Evolutionary conservation across 148 eudicot species (phyloP).

Genomic region (Rhododendron vialii): DNA sequence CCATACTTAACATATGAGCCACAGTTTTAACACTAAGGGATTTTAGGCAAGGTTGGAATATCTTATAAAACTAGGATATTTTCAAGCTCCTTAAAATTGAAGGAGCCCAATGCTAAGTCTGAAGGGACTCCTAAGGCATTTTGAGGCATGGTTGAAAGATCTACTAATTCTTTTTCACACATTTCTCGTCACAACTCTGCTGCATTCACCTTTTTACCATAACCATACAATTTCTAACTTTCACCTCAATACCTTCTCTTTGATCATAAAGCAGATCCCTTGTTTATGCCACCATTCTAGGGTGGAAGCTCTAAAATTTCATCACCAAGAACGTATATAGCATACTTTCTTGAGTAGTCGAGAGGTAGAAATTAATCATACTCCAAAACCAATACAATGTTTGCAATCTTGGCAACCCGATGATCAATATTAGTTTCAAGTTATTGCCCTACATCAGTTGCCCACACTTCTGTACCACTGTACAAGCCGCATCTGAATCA

Average conservation of each 20-base stretch:
- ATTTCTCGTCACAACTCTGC: not conserved
- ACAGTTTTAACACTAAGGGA: not conserved
- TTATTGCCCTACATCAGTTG: not conserved
- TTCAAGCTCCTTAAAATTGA: not conserved
- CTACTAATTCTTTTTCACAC: not conserved
- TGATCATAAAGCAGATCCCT: not conserved
- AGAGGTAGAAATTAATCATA: too few species aligned
- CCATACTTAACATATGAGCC: too few species aligned
- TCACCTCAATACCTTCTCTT: not conserved
- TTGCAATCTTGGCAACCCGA: not conserved
- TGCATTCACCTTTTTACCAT: not conserved
- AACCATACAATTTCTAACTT: not conserved
- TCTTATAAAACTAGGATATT: not conserved
- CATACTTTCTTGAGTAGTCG: not conserved
- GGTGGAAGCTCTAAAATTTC: not conserved
- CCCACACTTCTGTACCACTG: not conserved
- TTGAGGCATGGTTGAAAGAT: not conserved
- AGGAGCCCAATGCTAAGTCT: not conserved
- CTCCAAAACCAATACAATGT: not conserved
- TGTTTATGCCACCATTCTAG: not conserved
- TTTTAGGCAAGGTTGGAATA: not conserved
- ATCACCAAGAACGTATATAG: not conserved
- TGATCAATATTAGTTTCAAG: not conserved
- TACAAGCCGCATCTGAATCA: not conserved
- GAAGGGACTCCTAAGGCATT: not conserved